phyloP scores from a whole-genome alignment of 305 asterid genomes.

The Solanum hybrid region DNA sequence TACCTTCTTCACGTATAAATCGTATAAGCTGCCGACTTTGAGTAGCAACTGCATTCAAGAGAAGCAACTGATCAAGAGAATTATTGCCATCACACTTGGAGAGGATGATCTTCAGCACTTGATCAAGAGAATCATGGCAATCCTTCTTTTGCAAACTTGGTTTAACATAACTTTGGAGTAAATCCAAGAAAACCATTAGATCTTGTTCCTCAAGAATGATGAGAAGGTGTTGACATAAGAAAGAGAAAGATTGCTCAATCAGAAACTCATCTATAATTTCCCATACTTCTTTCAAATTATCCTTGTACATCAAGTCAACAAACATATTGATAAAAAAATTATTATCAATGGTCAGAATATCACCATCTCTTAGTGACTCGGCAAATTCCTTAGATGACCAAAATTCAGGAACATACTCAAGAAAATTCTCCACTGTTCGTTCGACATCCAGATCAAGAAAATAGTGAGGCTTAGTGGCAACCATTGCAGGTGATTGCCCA shows the following conservation, averaged over 20 bases:
- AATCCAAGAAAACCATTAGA: conserved; percentile 47
- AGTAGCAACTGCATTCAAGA: conserved; percentile 13
- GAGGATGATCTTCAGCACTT: conserved; percentile 7
- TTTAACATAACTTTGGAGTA: conserved; percentile 49
- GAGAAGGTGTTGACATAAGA: conserved; percentile 80
- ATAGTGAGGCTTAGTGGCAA: conserved; percentile 97
- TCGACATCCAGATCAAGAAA: conserved; percentile 94
- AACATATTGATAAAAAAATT: conserved; percentile 60
- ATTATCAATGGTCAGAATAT: conserved; percentile 55
- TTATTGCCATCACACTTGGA: conserved; percentile 1
- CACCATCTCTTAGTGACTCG: conserved; percentile 80
- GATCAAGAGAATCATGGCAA: conserved; percentile 18
- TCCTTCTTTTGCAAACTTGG: conserved; percentile 31
- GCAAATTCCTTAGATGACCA: conserved; percentile 90
- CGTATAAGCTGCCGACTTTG: conserved; percentile 13
- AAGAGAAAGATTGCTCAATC: conserved; percentile 68
- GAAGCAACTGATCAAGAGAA: conserved; percentile 15
- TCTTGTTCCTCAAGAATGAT: conserved; percentile 75
- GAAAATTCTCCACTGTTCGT: conserved; percentile 80
- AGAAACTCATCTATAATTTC: conserved; percentile 65
- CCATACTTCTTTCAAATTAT: conserved; percentile 64
- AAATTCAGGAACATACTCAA: conserved; percentile 87
- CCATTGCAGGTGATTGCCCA: conserved; percentile 99
- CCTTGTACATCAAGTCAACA: conserved; percentile 73
- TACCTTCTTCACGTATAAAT: conserved; percentile 12